Evolutionary conservation across 192 early-diverging fungal genomes (phyloP).

Genomic region (Endogone sp.): DNA sequence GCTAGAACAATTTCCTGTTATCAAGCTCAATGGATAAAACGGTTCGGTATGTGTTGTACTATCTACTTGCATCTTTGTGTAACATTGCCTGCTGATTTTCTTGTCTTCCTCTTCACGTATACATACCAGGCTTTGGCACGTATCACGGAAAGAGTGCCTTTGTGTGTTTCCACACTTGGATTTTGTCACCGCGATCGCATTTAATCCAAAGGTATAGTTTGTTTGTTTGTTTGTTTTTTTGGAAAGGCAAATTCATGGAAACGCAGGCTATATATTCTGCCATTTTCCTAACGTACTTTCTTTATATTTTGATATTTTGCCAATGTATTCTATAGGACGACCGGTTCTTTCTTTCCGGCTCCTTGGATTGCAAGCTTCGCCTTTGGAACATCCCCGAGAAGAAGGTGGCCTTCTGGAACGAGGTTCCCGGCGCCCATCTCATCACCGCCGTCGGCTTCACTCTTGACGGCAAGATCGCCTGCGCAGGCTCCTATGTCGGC

Average conservation of each 20-base stretch:
- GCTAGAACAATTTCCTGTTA: constrained; percentile 69
- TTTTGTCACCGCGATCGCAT: constrained; percentile 73
- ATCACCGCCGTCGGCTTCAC: constrained; percentile 81
- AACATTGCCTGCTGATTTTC: not conserved
- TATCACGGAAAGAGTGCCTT: constrained; percentile 65
- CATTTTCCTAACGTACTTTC: no score
- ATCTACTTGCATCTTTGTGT: not conserved
- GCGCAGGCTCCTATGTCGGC: constrained; percentile 74
- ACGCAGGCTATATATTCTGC: no score
- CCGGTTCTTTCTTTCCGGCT: constrained; percentile 75
- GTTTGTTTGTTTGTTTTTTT: no score
- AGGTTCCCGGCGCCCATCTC: constrained; percentile 59
- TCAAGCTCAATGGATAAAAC: constrained; percentile 81
- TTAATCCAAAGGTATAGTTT: constrained; percentile 67
- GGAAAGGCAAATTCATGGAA: no score
- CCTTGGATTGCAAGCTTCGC: constrained; percentile 73
- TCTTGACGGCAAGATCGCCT: constrained; percentile 63
- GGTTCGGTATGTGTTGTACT: constrained; percentile 43
- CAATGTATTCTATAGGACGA: constrained; percentile 49
- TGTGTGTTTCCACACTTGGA: constrained; percentile 77
- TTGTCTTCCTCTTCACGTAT: not conserved
- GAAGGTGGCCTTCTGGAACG: constrained; percentile 73
- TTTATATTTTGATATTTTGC: no score
- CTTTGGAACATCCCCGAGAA: constrained; percentile 83
- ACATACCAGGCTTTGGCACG: constrained; percentile 69